Base-by-base conservation (phyloP, 306 rosid species). In the Psophocarpus tetragonolobus region DNA sequence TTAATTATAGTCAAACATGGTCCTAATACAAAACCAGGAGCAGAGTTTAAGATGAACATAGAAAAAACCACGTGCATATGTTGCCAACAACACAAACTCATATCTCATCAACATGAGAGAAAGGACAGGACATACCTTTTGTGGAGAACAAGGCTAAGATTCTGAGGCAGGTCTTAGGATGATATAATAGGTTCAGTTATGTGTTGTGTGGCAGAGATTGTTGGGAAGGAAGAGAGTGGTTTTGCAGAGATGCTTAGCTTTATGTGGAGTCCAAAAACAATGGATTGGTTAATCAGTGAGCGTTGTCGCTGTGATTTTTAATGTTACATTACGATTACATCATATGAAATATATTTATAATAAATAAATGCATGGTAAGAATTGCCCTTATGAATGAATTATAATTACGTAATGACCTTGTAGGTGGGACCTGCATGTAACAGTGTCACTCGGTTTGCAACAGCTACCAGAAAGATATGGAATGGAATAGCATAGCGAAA, bases 41-140 rank as follows among this genome's bases (percentile, higher is more conserved):
- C 39, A 56, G 58, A 45, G 48, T n/a, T 14, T 44, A 44, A 41
- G 62, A 53, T 4, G 6, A 48, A 71, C 57, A 61, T 12, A 71
- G 60, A 33, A 64, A 61, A 18, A 58, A 3, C 2, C 8, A 41
- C 54, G 39, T 32, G 62, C 4, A 62, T 6, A 12, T 35, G 51
- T 3, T 35, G 50, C 23, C 10, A 13, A 83, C 24, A 63, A 83
- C 63, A 30, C 64, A 38, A 54, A 70, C 11, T 32, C 60, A 35
- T 8, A 72, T 7, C 3, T 27, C 71, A 54, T 0, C 1, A 62
- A 60, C 2, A 32, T 24, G 5, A 58, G n/a, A 14, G 33, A 2
- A 39, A 53, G 45, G 9, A 26, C 57, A 75, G 42, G 48, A 5
- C 84, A 12, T 72, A 86, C 89, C 80, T 75, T 85, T 30, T 21